Evolutionary conservation across 2,329 filamentous ascomycete species (phyloP).

Genomic region (Aspergillus arachidicola): DNA sequence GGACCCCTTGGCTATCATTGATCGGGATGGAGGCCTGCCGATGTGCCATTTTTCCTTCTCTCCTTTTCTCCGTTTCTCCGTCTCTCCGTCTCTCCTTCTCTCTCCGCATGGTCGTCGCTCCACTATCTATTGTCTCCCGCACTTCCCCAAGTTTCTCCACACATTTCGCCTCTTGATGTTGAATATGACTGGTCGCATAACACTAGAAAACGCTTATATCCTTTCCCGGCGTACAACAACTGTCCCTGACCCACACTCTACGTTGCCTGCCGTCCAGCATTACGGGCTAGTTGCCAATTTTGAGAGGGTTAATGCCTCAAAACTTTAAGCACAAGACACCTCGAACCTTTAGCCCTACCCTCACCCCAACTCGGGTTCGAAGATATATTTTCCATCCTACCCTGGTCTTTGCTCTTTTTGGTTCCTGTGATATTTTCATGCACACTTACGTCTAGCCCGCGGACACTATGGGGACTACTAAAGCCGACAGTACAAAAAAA

Average conservation of each 20-base stretch:
- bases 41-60: not conserved
- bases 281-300: not conserved
- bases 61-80: slow-evolving; percentile 12
- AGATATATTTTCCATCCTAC: not conserved
- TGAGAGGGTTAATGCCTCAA: not conserved
- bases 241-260: not conserved
- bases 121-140: not conserved
- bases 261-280: not conserved
- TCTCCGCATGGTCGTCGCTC: not conserved
- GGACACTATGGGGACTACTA: not conserved
- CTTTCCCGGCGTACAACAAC: not conserved
- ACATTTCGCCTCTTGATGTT: not conserved
- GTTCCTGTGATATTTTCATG: not conserved
- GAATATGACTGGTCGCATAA: not conserved
- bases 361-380: not conserved
- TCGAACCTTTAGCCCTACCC: not conserved
- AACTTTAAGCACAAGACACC: too few relatives aligned
- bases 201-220: not conserved
- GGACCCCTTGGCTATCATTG: not conserved
- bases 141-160: slow-evolving; percentile 8
- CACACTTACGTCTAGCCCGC: not conserved
- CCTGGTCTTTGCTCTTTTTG: not conserved
- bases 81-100: not conserved
- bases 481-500: not conserved
- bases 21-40: not conserved